Evolutionary conservation across 1,284 basidiomycete species (phyloP).

Genomic region (Sanguinoderma infundibulare): DNA sequence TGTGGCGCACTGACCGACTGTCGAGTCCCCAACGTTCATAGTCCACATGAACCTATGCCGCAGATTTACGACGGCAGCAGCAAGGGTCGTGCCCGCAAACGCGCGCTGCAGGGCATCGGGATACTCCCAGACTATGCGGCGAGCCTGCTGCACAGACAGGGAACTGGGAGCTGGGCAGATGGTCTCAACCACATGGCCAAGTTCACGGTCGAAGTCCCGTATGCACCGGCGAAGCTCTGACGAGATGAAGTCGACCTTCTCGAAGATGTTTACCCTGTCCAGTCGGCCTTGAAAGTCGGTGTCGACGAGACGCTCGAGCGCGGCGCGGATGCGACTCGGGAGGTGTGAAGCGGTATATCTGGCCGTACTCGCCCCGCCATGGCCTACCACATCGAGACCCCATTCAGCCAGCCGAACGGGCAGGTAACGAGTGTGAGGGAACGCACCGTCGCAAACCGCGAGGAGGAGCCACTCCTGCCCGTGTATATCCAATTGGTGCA

Average conservation of each 20-base stretch:
- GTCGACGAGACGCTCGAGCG: neutral
- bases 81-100: constrained; percentile 12
- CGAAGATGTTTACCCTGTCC: neutral
- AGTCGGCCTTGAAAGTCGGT: neutral
- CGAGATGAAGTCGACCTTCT: constrained; percentile 5
- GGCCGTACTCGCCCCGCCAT: constrained; percentile 11
- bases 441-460: constrained; percentile 15
- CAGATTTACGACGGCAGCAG: constrained; percentile 10
- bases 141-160: neutral
- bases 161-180: constrained; percentile 8
- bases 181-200: constrained; percentile 8
- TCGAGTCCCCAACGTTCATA: constrained; percentile 14
- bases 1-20: constrained; percentile 8
- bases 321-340: constrained; percentile 3
- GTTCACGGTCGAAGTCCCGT: constrained; percentile 8
- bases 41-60: constrained; percentile 11
- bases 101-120: constrained; percentile 11
- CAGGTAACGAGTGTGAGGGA: neutral
- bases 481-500: neutral
- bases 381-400: neutral
- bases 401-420: neutral
- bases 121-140: constrained; percentile 9
- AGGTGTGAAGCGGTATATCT: constrained; percentile 11
- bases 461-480: constrained; percentile 12
- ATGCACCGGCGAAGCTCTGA: constrained; percentile 11